Conservation (phyloP, 805 yeast species). For the Pichia occidentalis region DNA sequence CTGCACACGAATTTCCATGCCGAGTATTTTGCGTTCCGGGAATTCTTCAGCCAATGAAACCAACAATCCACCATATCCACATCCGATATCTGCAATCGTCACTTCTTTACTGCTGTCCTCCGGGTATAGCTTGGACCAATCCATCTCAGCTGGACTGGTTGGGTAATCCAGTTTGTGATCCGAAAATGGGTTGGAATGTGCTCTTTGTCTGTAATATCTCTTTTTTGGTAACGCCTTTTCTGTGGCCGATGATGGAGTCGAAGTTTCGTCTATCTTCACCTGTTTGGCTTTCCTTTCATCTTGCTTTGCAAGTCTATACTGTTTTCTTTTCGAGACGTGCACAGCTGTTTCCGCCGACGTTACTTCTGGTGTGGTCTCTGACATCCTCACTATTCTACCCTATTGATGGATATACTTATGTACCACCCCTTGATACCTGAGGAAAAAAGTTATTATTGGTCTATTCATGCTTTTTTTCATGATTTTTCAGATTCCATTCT, state of each 20-base stretch:
- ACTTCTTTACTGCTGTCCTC: slow-evolving; percentile 46
- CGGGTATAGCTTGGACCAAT: slow-evolving; percentile 80
- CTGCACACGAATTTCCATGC: slow-evolving; percentile 97
- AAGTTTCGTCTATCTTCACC: slow-evolving; percentile 36
- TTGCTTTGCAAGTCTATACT: slow-evolving; percentile 18
- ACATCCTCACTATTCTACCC: too few relatives aligned
- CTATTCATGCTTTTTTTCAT: too few relatives aligned
- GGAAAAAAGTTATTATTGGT: too few relatives aligned
- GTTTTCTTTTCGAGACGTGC: slow-evolving; percentile 10
- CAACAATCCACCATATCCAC: slow-evolving; percentile 93
- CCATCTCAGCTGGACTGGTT: slow-evolving; percentile 70
- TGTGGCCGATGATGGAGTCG: slow-evolving; percentile 15
- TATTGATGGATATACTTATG: neutral
- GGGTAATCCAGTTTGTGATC: slow-evolving; percentile 94
- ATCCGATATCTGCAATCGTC: slow-evolving; percentile 92
- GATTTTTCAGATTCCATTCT: too few relatives aligned
- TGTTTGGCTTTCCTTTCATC: slow-evolving; percentile 44
- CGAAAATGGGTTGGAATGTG: slow-evolving; percentile 95
- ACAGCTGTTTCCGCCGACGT: neutral
- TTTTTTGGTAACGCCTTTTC: slow-evolving; percentile 59
- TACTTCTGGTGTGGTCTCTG: neutral
- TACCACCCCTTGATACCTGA: too few relatives aligned
- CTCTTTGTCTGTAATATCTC: slow-evolving; percentile 89
- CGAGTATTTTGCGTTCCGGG: slow-evolving; percentile 70
- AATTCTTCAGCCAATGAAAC: slow-evolving; percentile 73